Evolutionary conservation across 2,329 filamentous ascomycete species (phyloP), one percentile per base, ranked within the genome.

Genomic region (Cladosporium sp.): DNA sequence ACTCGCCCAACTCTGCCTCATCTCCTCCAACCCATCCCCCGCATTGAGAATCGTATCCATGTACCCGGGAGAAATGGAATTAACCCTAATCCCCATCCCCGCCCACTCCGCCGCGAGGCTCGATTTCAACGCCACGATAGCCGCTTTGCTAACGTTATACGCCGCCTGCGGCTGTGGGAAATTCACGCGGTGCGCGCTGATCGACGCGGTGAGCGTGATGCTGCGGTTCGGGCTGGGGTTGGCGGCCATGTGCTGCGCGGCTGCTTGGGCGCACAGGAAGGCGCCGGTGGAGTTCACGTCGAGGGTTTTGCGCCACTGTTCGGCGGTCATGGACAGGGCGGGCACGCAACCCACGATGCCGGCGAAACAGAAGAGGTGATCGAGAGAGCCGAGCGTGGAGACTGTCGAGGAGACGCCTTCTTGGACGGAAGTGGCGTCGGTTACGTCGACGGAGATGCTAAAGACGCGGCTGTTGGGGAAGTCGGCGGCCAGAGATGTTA

Each of bases 51-150:
- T 79, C 0, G 85, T 89, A 60, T 88, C 85, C 82, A 89, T 88
- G 59, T 90, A 90, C 0, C 86, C 86, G 0, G 87, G 87, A 34
- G 77, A 82, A 39, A 91, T 75, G 15, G 75, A 80, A 58, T 91
- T 90, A 4, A 86, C 82, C 2, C 84, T 70, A 54, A 91, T 87
- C 0, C 87, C 86, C 62, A 84, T 77, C 1, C 73, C 68, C 1
- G 83, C 83, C 86, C 86, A 90, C 66, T 91, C 87, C 0, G 83
- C 85, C 0, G 86, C 86, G 13, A 90, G 68, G 30, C 75, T 83
- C 56, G 77, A 80, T 43, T 80, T 83, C 57, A 89, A 65, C 44
- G 80, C 78, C 24, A 86, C 58, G 1, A 90, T 66, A 0, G 80
- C 85, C 0, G 84, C 80, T 65, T 91, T 91, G 56, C 77, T 82